Conservation (phyloP, 2,329 filamentous ascomycete species). For the Dryadomyces quercivorus region DNA sequence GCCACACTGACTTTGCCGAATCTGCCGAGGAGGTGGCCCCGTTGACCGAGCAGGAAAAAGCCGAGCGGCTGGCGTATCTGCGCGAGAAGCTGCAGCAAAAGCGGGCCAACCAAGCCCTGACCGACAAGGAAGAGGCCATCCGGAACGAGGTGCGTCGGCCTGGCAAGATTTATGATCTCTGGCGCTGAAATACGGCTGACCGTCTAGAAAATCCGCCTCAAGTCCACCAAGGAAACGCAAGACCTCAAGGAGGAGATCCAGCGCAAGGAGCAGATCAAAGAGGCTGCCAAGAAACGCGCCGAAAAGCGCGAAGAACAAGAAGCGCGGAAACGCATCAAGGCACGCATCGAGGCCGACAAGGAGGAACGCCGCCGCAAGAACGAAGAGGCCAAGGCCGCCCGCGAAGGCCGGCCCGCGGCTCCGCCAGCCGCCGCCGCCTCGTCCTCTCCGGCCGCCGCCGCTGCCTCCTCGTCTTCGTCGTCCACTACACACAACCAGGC, state of each 20-base stretch:
- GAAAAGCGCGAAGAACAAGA: constrained; percentile 81
- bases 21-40: constrained; percentile 87
- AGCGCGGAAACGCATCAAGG: constrained; percentile 79
- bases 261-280: constrained; percentile 84
- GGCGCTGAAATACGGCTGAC: too few relatives aligned
- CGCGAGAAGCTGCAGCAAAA: constrained; percentile 61
- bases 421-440: constrained; percentile 18
- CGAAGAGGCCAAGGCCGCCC: constrained; percentile 71
- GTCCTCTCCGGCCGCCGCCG: constrained; percentile 22
- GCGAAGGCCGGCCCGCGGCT: constrained; percentile 56
- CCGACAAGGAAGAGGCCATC: constrained; percentile 73
- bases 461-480: constrained; percentile 51
- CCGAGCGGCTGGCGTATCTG: constrained; percentile 63
- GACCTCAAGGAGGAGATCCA: constrained; percentile 82
- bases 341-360: constrained; percentile 91
- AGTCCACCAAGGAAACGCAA: constrained; percentile 79
- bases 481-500: constrained; percentile 54
- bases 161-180: too few relatives aligned
- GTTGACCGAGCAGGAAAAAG: constrained; percentile 85
- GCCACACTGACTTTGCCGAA: constrained; percentile 83
- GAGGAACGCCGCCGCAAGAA: constrained; percentile 75
- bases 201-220: constrained; percentile 56
- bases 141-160: constrained; percentile 63
- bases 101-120: constrained; percentile 50
- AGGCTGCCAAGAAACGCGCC: constrained; percentile 71